A percentile compares a stretch with the other conserved stretches of the same genome.
Conservation (phyloP, 2,329 filamentous ascomycete genomes). For the Fusarium pilosicola region DNA sequence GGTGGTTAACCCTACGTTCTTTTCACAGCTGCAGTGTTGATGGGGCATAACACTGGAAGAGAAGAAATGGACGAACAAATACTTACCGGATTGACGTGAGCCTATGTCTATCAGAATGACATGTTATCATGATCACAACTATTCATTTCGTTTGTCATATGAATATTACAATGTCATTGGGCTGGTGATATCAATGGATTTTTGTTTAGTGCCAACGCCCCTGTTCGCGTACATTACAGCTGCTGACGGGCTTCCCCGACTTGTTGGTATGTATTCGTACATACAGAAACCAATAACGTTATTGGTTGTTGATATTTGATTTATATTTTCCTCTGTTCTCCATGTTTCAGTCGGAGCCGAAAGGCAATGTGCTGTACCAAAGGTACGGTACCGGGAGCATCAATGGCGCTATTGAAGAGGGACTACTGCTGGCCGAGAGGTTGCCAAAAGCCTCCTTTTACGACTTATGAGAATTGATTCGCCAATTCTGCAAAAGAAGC, state of each 20-base stretch:
- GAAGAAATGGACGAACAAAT: not conserved
- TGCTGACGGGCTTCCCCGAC: conserved; percentile 1
- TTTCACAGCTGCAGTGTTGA: not conserved
- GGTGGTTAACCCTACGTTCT: not conserved
- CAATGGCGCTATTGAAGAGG: conserved; percentile 10
- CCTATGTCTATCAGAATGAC: not conserved
- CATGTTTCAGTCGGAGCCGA: conserved; percentile 31
- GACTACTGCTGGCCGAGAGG: not conserved
- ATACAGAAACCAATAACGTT: not conserved
- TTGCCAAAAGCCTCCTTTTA: not conserved
- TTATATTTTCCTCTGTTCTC: conserved; percentile 1
- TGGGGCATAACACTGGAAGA: not conserved
- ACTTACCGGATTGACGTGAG: not conserved
- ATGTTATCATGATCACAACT: not conserved
- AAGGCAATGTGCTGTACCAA: conserved; percentile 7
- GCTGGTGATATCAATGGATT: not conserved
- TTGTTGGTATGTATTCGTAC: not conserved
- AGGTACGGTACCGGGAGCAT: conserved; percentile 23
- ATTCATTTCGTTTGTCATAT: not conserved
- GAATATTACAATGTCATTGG: not conserved
- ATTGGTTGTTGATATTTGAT: not conserved
- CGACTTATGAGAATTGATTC: not conserved
- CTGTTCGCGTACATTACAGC: not conserved
- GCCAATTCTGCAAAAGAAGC: not conserved
- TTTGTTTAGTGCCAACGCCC: conserved; percentile 1